A percentile compares a stretch with the other conserved stretches of the same genome.
Evolutionary conservation across 2,329 filamentous ascomycete genomes (phyloP).

Genomic region (Alternaria ethzedia): DNA sequence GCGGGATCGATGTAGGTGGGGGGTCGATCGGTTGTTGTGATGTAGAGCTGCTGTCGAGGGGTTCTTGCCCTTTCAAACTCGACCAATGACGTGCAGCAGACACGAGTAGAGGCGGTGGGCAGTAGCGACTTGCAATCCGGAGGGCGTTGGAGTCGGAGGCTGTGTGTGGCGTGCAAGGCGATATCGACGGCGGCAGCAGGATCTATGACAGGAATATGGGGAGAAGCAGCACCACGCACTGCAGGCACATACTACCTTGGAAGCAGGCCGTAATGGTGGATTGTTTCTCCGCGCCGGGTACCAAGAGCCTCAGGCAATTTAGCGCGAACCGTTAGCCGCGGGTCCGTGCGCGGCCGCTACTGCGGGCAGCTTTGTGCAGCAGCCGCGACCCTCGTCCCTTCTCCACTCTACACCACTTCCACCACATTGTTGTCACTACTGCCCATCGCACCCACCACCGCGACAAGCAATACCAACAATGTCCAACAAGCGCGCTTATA

Average conservation of each 20-base stretch:
- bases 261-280: constrained; percentile 9
- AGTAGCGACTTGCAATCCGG: constrained; percentile 2
- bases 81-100: constrained; percentile 46
- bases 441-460: constrained; percentile 10
- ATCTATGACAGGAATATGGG: constrained; percentile 26
- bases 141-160: constrained; percentile 1
- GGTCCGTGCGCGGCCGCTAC: constrained; percentile 2
- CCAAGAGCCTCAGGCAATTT: neutral
- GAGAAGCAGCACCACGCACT: constrained; percentile 27
- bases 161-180: constrained; percentile 16
- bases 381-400: constrained; percentile 10
- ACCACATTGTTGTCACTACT: constrained; percentile 10
- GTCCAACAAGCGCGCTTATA: constrained; percentile 26
- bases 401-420: constrained; percentile 8
- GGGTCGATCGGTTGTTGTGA: constrained; percentile 37
- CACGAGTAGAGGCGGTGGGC: constrained; percentile 13
- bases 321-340: constrained; percentile 13
- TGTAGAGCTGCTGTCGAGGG: constrained; percentile 41
- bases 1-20: constrained; percentile 27
- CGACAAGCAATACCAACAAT: constrained; percentile 14
- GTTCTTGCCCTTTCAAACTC: constrained; percentile 45
- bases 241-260: constrained; percentile 19
- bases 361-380: constrained; percentile 9
- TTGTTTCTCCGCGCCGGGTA: constrained; percentile 7
- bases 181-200: constrained; percentile 25